Evolutionary conservation across 129 eudicot genomes (phyloP).

Genomic region (Dittrichia graveolens): DNA sequence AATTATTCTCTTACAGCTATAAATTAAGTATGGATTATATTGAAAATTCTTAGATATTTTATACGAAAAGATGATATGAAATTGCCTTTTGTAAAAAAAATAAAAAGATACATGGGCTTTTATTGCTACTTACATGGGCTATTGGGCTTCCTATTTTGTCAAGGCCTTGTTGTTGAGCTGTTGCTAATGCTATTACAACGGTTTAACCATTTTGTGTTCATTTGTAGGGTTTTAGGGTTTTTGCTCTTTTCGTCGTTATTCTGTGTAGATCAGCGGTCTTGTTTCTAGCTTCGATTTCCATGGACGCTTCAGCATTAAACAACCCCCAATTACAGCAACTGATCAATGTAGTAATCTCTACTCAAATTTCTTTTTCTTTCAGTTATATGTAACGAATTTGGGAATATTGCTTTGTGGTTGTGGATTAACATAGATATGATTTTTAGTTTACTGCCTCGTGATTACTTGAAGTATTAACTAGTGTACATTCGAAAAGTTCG

Average conservation of each 20-base stretch:
- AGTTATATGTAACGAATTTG: neutral
- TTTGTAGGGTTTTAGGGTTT: slow-evolving; percentile 37
- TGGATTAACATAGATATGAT: neutral
- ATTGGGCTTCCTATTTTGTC: neutral
- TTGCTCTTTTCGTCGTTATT: slow-evolving; percentile 9
- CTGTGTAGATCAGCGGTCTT: slow-evolving; percentile 5
- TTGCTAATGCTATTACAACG: too few relatives aligned
- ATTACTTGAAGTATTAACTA: neutral
- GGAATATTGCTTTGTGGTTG: neutral
- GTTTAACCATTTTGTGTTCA: neutral
- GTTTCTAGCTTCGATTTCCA: slow-evolving; percentile 23
- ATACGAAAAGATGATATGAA: neutral
- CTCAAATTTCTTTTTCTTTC: neutral
- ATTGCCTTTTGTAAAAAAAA: neutral
- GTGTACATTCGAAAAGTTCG: neutral
- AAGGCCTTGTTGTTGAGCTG: neutral
- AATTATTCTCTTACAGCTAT: too few relatives aligned
- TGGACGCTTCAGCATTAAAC: slow-evolving; percentile 59
- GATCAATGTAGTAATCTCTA: slow-evolving; percentile 53
- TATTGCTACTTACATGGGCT: neutral
- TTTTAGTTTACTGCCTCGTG: neutral
- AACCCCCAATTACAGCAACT: slow-evolving; percentile 57
- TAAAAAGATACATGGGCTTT: neutral
- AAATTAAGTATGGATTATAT: too few relatives aligned
- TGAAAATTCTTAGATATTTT: too few relatives aligned